Base-by-base conservation (phyloP, 352 stramenopile genomes). In the Peronospora destructor region DNA sequence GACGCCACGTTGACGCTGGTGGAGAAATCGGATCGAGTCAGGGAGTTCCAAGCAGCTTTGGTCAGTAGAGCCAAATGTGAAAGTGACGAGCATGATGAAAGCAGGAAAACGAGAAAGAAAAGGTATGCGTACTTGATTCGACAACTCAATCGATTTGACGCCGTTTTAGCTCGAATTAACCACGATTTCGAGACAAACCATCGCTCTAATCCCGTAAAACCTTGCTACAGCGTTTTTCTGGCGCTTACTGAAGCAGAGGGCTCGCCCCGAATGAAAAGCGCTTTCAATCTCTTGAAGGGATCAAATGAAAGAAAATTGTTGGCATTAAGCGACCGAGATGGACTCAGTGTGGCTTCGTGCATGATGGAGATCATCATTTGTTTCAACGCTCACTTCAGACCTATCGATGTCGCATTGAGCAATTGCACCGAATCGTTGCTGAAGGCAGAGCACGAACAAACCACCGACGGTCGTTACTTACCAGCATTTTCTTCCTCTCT, bases 281-380 rank as follows among this genome's bases (percentile, higher is more conserved):
- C n/a, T 17, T 19, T 50, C 12, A 34, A 53, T 17, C 30, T 64
- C 11, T 23, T 59, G 16, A 41, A 59, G 11, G 21, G 34, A 29
- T 38, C 38, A 34, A 43, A 59, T 23, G 37, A 59, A 25, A 59
- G 60, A 23, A 57, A 43, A 2, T 19, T 81, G 12, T 45, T 85
- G 21, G 73, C 71, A 0, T 53, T 85, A 11, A 71, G 59, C 46
- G 76, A 87, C 39, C 41, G 55, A 12, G 69, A 85, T 30, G 73
- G 73, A n/a, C 64, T 87, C 29, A 82, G 73, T 23, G 73, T 80
- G 21, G 66, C 73, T 6, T 58, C 71, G 7, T 87, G 76, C 34
- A 84, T 87, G 66, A 52, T 85, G 40, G 76, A 87, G 36, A 71
- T 66, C 28, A 52, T 83, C 9, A 23, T 49, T 23, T 83, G 66